Base-by-base conservation (phyloP, 768 basidiomycete genomes). In the Lactarius quietus region DNA sequence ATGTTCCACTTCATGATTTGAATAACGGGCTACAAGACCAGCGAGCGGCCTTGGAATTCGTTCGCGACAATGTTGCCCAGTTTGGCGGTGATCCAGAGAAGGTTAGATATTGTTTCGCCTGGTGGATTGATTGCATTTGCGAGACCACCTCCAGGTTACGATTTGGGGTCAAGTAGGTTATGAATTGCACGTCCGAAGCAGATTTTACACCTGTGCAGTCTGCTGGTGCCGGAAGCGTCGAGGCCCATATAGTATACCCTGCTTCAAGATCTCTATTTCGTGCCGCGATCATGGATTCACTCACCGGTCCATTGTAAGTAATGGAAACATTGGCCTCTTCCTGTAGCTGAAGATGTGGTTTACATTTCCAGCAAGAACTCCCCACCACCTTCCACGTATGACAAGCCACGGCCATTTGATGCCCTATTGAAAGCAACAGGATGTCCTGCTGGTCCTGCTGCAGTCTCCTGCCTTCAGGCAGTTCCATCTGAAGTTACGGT, bases 21-120 rank as follows among this genome's bases (percentile, higher is more conserved):
- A 67, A 69, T 26, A 43, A n/a, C 8, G 68, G 65, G 28, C 55
- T 69, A 5, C 68, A 41, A 86, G 88, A 90, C 71, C 85, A 89
- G 73, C 77, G 80, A 1, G 74, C 78, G 52, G 85, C 86, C 0
- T 72, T 90, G 0, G 69, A 75, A 29, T 90, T 87, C 72, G 74
- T 89, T 6, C 81, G 86, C 67, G 76, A 84, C n/a, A 86, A 89
- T 68, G 85, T 89, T 29, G 79, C 76, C 8, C 76, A 79, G 3
- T 89, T 69, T 29, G 59, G 65, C 8, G 65, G 65, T 5, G 68
- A 69, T 87, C 81, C 82, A 28, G 69, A 74, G 18, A 86, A 85
- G 75, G 85, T 79, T 70, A 33, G 70, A 43, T 20, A 38, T 66
- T 12, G 54, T 20, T 41, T 66, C 8, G 26, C 10, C 36, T 20